Base-by-base conservation (phyloP, 1,284 basidiomycete species). In the Malassezia restricta region DNA sequence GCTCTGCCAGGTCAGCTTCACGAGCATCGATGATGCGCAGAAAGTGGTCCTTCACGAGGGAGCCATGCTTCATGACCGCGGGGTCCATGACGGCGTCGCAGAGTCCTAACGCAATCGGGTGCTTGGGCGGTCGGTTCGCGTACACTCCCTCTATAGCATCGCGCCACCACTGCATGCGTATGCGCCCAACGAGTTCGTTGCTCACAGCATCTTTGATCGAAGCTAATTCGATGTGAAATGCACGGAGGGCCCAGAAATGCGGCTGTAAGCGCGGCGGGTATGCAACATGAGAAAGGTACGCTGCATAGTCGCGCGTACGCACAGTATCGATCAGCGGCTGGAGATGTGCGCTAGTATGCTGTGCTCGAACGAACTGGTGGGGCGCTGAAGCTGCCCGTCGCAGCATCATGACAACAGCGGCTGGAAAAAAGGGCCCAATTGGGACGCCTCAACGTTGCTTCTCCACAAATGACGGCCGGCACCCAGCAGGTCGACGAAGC, bases 161-260 rank as follows among this genome's bases (percentile, higher is more conserved):
- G 24, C 69, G 40, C 71, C 71, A 73, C 68, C 68, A 73, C 0
- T 64, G 65, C 56, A 68, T 63, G 9, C 69, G 49, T 55, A 73
- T 66, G 11, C 67, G 53, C 4, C 68, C 71, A 0, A 73, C 56
- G 9, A 71, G 57, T 53, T 71, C 68, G 46, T 65, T 66, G n/a
- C 61, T 64, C 4, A 73, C 64, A 8, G 46, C 59, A 37, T 70
- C 66, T 40, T 65, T 65, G 27, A 73, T 54, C 1, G 59, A 55
- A 8, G 68, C 65, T 8, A 68, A 54, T 49, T 73, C 71, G 33
- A 62, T 57, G 39, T 70, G 64, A 56, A 73, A 65, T 11, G 64
- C 59, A 12, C 69, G 63, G 12, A 73, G 58, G 33, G 67, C 64
- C 7, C 67, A 63, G 52, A 63, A 73, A 43, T 69, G 68, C 9